phyloP scores from a whole-genome alignment of 805 yeast genomes.

The Soucietia sequanensis region DNA sequence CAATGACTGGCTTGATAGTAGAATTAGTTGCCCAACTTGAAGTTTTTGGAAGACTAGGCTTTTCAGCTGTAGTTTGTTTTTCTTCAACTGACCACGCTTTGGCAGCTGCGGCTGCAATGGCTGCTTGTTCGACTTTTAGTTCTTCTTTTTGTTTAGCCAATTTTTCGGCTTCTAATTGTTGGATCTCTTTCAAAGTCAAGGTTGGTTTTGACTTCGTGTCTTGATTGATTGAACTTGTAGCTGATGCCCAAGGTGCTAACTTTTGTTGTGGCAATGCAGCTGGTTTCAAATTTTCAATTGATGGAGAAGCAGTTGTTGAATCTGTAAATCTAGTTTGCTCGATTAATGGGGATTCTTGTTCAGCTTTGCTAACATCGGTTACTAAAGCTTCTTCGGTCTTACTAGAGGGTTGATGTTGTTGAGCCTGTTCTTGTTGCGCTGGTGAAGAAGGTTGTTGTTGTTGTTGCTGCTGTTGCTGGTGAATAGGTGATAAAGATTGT shows the following conservation, averaged over 20 bases:
- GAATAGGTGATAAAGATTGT: constrained; percentile 4
- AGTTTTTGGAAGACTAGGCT: constrained; percentile 34
- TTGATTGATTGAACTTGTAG: too few species aligned
- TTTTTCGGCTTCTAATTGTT: constrained; percentile 47
- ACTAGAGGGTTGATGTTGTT: constrained; percentile 2
- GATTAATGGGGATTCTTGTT: background rate
- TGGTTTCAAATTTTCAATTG: constrained; percentile 13
- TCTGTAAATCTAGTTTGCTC: too few species aligned
- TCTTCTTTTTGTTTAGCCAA: constrained; percentile 39
- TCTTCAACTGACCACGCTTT: constrained; percentile 17
- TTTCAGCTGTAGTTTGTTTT: constrained; percentile 23
- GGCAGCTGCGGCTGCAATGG: constrained; percentile 22
- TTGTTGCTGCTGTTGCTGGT: constrained; percentile 5
- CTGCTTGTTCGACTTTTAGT: constrained; percentile 24
- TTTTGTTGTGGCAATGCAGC: constrained; percentile 13
- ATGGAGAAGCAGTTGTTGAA: constrained; percentile 5
- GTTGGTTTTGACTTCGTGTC: constrained; percentile 28
- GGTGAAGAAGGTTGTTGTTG: background rate
- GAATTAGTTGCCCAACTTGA: constrained; percentile 41
- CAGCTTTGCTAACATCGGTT: background rate
- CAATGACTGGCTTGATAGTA: constrained; percentile 20
- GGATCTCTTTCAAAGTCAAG: constrained; percentile 52
- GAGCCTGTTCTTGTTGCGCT: constrained; percentile 7
- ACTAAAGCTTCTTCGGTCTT: too few species aligned
- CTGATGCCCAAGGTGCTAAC: constrained; percentile 58